These are phyloP conservation scores for Globisporangium radiosum DNA, from an alignment of 352 stramenopile genomes.

Conservation along the genomic window DNA sequence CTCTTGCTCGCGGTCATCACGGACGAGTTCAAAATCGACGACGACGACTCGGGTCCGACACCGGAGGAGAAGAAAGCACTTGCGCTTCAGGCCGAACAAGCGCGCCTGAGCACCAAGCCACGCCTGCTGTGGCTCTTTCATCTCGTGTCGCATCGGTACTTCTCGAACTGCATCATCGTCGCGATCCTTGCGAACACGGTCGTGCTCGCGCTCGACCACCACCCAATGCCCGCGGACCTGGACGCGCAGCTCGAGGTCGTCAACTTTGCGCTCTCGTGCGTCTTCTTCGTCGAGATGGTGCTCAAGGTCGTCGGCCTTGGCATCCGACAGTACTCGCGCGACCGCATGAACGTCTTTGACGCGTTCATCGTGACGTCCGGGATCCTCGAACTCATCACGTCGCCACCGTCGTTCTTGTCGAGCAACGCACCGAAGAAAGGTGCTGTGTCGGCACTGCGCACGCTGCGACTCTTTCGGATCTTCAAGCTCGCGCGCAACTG, in stretches of 20 bases:
- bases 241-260: constrained; percentile 59
- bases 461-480: constrained; percentile 88
- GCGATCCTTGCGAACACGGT: constrained; percentile 84
- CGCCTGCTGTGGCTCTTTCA: constrained; percentile 37
- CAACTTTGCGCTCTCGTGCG: constrained; percentile 72
- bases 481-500: constrained; percentile 94
- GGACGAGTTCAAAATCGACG: constrained; percentile 83
- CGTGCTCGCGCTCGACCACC: constrained; percentile 74
- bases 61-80: constrained; percentile 30
- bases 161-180: constrained; percentile 55
- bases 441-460: constrained; percentile 77
- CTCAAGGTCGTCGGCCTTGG: constrained; percentile 86
- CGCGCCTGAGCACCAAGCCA: constrained; percentile 22
- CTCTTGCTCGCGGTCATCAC: constrained; percentile 90
- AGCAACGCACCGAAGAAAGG: constrained; percentile 46
- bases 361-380: constrained; percentile 80
- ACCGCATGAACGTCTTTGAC: constrained; percentile 84
- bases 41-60: constrained; percentile 20
- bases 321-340: constrained; percentile 54
- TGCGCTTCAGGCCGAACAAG: constrained; percentile 20
- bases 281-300: constrained; percentile 71
- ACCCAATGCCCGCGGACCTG: constrained; percentile 56
- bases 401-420: constrained; percentile 68
- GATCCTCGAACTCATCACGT: constrained; percentile 59
- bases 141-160: constrained; percentile 54